These are phyloP conservation scores for Sphaerobolus stellatus DNA, from an alignment of 1,284 basidiomycete species.

Conservation along the genomic window DNA sequence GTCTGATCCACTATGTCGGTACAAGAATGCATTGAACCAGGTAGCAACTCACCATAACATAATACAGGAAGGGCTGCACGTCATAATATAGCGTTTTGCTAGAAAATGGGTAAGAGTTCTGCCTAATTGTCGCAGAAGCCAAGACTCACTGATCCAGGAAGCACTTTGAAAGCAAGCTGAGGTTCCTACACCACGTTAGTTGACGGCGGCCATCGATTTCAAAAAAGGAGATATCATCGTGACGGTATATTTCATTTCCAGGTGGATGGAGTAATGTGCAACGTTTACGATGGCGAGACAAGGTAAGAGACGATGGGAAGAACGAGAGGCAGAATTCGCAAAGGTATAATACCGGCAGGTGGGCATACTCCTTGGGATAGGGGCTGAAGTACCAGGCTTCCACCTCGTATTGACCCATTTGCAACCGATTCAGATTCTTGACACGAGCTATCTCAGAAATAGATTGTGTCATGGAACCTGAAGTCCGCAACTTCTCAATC, in stretches of 20 bases:
- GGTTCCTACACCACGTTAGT: conserved; percentile 94
- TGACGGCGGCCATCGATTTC: conserved; percentile 98
- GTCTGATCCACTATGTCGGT: conserved; percentile 46
- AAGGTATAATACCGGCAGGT: conserved; percentile 92
- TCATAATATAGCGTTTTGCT: conserved; percentile 99
- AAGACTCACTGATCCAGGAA: conserved; percentile 91
- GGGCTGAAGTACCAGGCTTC: conserved; percentile 99
- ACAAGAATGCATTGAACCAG: conserved; percentile 16
- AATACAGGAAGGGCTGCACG: conserved; percentile 99
- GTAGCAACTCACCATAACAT: conserved; percentile 76
- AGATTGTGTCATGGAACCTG: conserved; percentile 98
- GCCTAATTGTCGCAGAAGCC: too few species aligned
- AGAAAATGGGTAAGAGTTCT: conserved; percentile 18
- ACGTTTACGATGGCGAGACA: conserved; percentile 86
- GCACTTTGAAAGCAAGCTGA: conserved; percentile 95
- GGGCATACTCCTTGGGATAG: conserved; percentile 96
- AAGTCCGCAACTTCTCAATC: conserved; percentile 96
- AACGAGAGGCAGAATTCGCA: conserved; percentile 98
- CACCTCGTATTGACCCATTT: conserved; percentile 95
- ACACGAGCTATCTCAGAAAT: conserved; percentile 96
- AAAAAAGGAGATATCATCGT: conserved; percentile 96
- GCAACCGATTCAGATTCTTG: conserved; percentile 96
- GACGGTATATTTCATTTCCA: conserved; percentile 98
- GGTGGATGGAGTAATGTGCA: conserved; percentile 96
- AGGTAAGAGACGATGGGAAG: conserved; percentile 85